Percentiles rank a stretch among this genome's conserved stretches.
These are phyloP conservation scores for Neopestalotiopsis sp. DNA, from an alignment of 2,329 filamentous ascomycete species.

Conservation along the genomic window DNA sequence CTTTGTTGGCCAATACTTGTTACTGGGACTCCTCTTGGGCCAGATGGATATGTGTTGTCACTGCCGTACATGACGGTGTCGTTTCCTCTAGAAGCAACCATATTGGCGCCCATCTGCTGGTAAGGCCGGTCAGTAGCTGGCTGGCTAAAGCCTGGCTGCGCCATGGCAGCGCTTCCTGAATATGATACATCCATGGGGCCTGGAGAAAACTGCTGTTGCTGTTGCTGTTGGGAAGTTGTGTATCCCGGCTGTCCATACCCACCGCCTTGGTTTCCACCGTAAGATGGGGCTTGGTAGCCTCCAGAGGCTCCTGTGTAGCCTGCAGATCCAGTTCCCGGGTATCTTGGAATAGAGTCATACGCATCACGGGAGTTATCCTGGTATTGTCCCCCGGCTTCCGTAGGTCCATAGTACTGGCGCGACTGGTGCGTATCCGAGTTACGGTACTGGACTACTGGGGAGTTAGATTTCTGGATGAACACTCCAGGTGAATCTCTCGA, in stretches of 20 bases:
- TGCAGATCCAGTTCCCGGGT: slow-evolving; percentile 55
- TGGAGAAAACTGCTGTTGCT: slow-evolving; percentile 29
- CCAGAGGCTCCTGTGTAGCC: slow-evolving; percentile 54
- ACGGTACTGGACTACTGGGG: slow-evolving; percentile 62
- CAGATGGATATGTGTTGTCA: slow-evolving; percentile 31
- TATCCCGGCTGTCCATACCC: slow-evolving; percentile 36
- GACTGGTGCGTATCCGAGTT: slow-evolving; percentile 56
- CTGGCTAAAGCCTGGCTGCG: slow-evolving; percentile 34
- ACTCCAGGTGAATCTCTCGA: slow-evolving; percentile 55
- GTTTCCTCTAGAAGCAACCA: slow-evolving; percentile 24
- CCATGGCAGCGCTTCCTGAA: slow-evolving; percentile 29
- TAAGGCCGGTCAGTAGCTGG: slow-evolving; percentile 36
- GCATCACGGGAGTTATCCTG: slow-evolving; percentile 42
- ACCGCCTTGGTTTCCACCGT: slow-evolving; percentile 37
- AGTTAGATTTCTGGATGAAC: slow-evolving; percentile 64
- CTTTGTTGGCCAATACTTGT: slow-evolving; percentile 35
- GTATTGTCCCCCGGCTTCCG: slow-evolving; percentile 39
- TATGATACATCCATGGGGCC: slow-evolving; percentile 33
- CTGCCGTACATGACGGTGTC: slow-evolving; percentile 30
- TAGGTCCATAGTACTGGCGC: slow-evolving; percentile 55
- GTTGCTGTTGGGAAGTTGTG: slow-evolving; percentile 31
- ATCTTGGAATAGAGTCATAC: slow-evolving; percentile 51
- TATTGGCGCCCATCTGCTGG: slow-evolving; percentile 35
- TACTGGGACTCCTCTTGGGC: slow-evolving; percentile 32
- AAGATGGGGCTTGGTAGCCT: slow-evolving; percentile 36